Conservation (phyloP, 495 filamentous ascomycete species). For the Talaromyces wortmannii region DNA sequence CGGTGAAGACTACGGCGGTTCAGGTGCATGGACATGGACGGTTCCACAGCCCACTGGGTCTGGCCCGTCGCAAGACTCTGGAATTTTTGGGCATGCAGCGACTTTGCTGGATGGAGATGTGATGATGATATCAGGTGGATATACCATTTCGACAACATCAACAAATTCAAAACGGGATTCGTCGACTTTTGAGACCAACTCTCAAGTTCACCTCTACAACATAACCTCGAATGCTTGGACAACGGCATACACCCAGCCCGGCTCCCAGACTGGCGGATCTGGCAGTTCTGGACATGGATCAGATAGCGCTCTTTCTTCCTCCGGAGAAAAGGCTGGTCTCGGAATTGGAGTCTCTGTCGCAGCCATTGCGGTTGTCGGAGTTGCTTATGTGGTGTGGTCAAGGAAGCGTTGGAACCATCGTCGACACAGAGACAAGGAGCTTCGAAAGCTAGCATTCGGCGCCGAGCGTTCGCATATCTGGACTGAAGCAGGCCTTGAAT, state of each 20-base stretch:
- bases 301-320: constrained; percentile 11
- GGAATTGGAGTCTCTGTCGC: constrained; percentile 64
- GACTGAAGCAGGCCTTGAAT: constrained; percentile 18
- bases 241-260: constrained; percentile 58
- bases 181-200: constrained; percentile 25
- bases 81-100: constrained; percentile 82
- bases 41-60: constrained; percentile 39
- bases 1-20: constrained; percentile 61
- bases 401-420: constrained; percentile 41
- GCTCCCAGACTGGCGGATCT: neutral
- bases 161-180: constrained; percentile 27
- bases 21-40: constrained; percentile 67
- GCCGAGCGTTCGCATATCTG: constrained; percentile 40
- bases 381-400: constrained; percentile 40
- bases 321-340: constrained; percentile 53
- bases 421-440: constrained; percentile 41
- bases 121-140: constrained; percentile 86
- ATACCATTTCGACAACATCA: constrained; percentile 49
- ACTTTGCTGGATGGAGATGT: constrained; percentile 76
- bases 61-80: constrained; percentile 42
- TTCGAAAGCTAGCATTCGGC: constrained; percentile 44
- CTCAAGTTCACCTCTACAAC: constrained; percentile 65
- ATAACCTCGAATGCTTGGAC: constrained; percentile 68
- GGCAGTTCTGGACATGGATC: neutral
- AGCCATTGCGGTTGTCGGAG: constrained; percentile 40